phyloP scores from a whole-genome alignment of 345 rosid species.

The Geranium brycei region DNA sequence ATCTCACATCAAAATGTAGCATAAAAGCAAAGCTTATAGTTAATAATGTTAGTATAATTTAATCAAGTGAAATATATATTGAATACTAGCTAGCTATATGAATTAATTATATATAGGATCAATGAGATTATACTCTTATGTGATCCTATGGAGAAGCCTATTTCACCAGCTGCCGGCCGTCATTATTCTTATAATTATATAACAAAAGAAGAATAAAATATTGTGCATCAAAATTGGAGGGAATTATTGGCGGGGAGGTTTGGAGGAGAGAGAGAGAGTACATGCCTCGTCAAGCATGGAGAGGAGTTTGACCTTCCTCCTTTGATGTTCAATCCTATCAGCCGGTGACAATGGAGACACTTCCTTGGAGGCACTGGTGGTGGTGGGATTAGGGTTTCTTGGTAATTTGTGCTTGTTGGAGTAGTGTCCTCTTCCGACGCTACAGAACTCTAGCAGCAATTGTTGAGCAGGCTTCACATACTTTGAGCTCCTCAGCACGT shows the following conservation, averaged over 20 bases:
- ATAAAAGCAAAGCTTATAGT: no score
- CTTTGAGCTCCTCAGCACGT: conserved; percentile 63
- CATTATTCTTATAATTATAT: no score
- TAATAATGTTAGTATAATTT: conserved; percentile 5
- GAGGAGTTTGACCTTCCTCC: conserved; percentile 85
- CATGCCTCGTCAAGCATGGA: conserved; percentile 99
- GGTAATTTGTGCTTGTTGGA: conserved; percentile 49
- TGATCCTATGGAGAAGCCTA: no score
- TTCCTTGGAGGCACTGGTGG: no score
- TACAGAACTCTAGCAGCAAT: conserved; percentile 84
- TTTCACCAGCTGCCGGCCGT: no score
- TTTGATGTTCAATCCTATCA: conserved; percentile 88
- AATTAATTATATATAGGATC: neutral
- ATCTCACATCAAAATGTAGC: no score
- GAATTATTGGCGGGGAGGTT: no score
- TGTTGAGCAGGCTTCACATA: conserved; percentile 71
- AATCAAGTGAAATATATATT: conserved; percentile 9
- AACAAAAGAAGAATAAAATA: no score
- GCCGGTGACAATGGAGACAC: conserved; percentile 60
- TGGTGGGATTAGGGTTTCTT: conserved; percentile 11
- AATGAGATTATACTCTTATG: conserved; percentile 17
- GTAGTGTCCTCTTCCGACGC: conserved; percentile 69
- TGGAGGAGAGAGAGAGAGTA: conserved; percentile 15
- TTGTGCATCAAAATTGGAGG: no score
- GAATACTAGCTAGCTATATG: neutral